Evolutionary conservation across 352 stramenopile species (phyloP).

Genomic region (Phytophthora ohioensis): DNA sequence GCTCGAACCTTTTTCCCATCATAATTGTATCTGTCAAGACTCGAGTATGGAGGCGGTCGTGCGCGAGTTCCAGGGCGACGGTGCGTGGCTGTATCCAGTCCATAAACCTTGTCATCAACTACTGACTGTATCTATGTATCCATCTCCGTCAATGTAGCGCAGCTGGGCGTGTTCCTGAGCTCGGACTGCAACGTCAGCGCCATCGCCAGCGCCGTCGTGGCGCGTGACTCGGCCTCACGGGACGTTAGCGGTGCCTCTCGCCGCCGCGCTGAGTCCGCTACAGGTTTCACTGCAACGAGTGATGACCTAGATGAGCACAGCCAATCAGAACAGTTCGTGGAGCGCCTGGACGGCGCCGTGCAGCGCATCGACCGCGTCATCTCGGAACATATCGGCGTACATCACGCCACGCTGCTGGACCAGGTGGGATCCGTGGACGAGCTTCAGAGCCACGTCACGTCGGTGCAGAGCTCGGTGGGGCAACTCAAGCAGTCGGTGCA

Average conservation of each 20-base stretch:
- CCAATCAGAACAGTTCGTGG: slow-evolving; percentile 81
- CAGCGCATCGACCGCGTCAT: slow-evolving; percentile 81
- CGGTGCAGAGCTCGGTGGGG: slow-evolving; percentile 65
- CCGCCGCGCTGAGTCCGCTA: slow-evolving; percentile 26
- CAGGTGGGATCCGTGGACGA: slow-evolving; percentile 85
- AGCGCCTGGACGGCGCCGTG: slow-evolving; percentile 71
- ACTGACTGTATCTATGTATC: slow-evolving; percentile 9
- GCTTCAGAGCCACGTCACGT: slow-evolving; percentile 66
- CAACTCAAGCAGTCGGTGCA: slow-evolving; percentile 73
- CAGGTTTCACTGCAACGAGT: slow-evolving; percentile 15
- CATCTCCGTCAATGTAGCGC: slow-evolving; percentile 42
- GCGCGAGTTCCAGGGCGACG: slow-evolving; percentile 78
- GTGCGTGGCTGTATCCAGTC: slow-evolving; percentile 35
- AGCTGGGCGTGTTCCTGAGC: slow-evolving; percentile 78
- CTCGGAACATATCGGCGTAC: slow-evolving; percentile 77
- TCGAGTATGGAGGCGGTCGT: slow-evolving; percentile 72
- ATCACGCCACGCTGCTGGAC: slow-evolving; percentile 74
- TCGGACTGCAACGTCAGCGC: slow-evolving; percentile 79
- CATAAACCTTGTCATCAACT: background rate
- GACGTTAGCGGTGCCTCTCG: slow-evolving; percentile 32
- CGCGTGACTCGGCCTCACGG: slow-evolving; percentile 59
- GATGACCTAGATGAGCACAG: slow-evolving; percentile 43
- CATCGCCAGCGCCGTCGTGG: slow-evolving; percentile 82
- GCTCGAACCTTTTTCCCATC: slow-evolving; percentile 22
- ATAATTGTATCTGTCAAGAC: slow-evolving; percentile 32